phyloP scores from a whole-genome alignment of 106 monocot genomes.

The Phalaenopsis aphrodite region DNA sequence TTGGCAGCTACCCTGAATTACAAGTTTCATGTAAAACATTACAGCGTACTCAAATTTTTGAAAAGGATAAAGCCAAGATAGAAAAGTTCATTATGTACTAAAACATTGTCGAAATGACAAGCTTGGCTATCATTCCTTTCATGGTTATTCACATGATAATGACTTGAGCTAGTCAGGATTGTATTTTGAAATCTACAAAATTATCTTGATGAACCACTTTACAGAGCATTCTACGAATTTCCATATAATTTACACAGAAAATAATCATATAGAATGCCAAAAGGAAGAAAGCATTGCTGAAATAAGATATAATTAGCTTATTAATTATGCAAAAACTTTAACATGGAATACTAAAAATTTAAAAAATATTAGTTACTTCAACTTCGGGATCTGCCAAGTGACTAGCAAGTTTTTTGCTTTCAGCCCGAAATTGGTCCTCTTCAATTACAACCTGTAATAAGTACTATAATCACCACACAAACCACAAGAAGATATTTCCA shows the following conservation, averaged over 20 bases:
- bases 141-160: not conserved
- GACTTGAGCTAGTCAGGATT: not conserved
- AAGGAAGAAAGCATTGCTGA: not conserved
- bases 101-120: not conserved
- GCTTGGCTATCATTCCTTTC: not conserved
- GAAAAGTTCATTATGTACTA: not conserved
- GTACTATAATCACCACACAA: not conserved
- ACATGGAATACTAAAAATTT: not conserved
- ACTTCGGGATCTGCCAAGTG: conserved; percentile 93
- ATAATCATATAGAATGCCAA: not conserved
- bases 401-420: conserved; percentile 82
- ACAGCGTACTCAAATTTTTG: not conserved
- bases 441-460: conserved; percentile 56
- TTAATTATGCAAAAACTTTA: not conserved
- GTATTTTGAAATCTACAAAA: not conserved
- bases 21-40: not conserved
- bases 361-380: conserved; percentile 39
- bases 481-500: not conserved
- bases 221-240: not conserved
- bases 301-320: not conserved
- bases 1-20: not conserved
- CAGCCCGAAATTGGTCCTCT: conserved; percentile 74
- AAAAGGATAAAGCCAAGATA: not conserved
- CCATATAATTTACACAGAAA: not conserved
- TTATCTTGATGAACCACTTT: not conserved